phyloP scores from a whole-genome alignment of 75 land plant species.

The Sequoiadendron giganteum region DNA sequence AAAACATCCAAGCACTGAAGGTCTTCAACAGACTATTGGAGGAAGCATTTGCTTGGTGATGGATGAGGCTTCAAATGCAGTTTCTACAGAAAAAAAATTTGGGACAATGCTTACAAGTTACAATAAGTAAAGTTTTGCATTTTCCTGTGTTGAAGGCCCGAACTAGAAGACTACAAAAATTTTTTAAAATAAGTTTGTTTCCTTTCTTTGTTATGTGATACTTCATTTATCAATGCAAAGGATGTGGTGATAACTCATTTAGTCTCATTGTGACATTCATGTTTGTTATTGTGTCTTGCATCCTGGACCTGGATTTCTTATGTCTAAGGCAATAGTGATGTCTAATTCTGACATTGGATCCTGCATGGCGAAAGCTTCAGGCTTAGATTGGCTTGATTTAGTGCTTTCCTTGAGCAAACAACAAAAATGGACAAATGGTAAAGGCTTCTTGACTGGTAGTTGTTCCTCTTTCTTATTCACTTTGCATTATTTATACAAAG shows the following conservation, averaged over 20 bases:
- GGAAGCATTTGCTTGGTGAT: background rate
- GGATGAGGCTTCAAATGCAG: background rate
- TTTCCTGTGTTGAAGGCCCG: background rate
- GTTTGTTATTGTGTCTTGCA: background rate
- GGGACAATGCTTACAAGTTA: background rate
- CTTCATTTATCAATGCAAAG: background rate
- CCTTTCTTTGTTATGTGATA: background rate
- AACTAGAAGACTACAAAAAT: background rate
- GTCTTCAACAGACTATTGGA: background rate
- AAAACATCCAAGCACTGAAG: background rate
- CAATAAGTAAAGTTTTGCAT: background rate
- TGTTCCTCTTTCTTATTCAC: background rate
- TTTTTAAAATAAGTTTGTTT: background rate
- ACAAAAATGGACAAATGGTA: background rate
- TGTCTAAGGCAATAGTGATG: background rate
- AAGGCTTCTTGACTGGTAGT: background rate
- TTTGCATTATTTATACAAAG: background rate
- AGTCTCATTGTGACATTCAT: background rate
- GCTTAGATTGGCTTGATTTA: background rate
- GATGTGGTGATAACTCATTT: background rate
- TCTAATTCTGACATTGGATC: background rate
- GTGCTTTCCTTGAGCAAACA: background rate
- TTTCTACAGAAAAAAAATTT: background rate
- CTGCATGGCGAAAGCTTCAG: background rate
- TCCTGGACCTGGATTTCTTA: background rate